Percentiles rank a stretch among this genome's conserved stretches.
These are phyloP conservation scores for Penicillium oxalicum DNA, from an alignment of 2,329 filamentous ascomycete species.

Conservation along the genomic window DNA sequence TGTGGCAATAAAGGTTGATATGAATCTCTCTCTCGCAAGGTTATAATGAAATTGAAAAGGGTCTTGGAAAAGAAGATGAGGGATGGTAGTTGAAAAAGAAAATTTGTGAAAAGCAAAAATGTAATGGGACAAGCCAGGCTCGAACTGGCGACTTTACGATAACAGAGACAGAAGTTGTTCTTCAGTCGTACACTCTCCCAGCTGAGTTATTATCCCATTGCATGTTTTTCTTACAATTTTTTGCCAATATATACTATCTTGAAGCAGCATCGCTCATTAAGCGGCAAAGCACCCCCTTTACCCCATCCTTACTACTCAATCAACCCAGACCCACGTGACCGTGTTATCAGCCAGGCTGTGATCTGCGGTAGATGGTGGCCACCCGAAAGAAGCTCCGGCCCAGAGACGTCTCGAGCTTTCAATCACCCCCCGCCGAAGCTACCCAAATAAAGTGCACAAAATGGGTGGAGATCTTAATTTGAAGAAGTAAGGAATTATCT, in stretches of 20 bases:
- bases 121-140: slow-evolving; percentile 2
- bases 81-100: too few species aligned
- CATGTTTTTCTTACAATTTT: not conserved
- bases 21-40: too few species aligned
- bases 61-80: too few species aligned
- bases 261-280: too few species aligned
- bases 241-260: not conserved
- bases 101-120: not conserved
- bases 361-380: too few species aligned
- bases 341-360: too few species aligned
- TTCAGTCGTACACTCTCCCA: slow-evolving; percentile 4
- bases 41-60: too few species aligned
- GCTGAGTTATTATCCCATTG: slow-evolving; percentile 1
- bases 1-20: too few species aligned
- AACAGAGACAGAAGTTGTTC: slow-evolving; percentile 1
- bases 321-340: too few species aligned
- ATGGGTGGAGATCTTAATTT: slow-evolving; percentile 96
- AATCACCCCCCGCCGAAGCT: slow-evolving; percentile 1
- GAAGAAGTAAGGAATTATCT: slow-evolving; percentile 58
- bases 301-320: too few species aligned
- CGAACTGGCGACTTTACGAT: slow-evolving; percentile 3
- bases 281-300: too few species aligned
- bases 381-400: too few species aligned
- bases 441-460: slow-evolving; percentile 35
- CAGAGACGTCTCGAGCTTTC: not conserved